phyloP scores from a whole-genome alignment of 225 moss, liverwort and hornwort genomes.

The Thuidium tamariscinum region DNA sequence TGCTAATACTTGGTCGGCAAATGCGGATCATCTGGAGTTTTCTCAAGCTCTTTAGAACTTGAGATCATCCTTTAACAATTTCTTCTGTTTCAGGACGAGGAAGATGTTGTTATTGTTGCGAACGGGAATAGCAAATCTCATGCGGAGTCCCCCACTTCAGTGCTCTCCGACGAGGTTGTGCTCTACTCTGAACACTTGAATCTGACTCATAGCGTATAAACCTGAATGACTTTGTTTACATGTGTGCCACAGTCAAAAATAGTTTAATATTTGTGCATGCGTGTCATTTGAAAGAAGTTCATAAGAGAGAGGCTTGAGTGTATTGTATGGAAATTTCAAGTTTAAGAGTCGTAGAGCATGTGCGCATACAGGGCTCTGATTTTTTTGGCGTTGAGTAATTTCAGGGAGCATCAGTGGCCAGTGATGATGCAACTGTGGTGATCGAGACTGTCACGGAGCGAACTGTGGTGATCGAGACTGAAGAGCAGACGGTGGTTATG shows the following conservation, averaged over 20 bases:
- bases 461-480: conserved; percentile 11
- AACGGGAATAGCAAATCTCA: conserved; percentile 7
- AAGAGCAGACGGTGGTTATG: neutral
- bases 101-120: neutral
- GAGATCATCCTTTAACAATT: neutral
- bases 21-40: neutral
- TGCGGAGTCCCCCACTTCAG: conserved; percentile 25
- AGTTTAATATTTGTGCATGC: neutral
- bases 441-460: conserved; percentile 13
- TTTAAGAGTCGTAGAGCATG: neutral
- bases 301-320: neutral
- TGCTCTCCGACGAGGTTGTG: conserved; percentile 31
- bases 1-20: neutral
- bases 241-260: neutral
- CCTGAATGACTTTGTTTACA: too few species aligned
- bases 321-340: neutral
- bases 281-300: neutral
- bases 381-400: neutral
- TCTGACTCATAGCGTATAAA: neutral
- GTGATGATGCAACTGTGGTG: conserved; percentile 2
- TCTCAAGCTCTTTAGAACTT: neutral
- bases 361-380: neutral
- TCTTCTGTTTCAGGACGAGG: neutral
- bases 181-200: neutral
- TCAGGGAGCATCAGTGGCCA: conserved; percentile 26